Base-by-base conservation (phyloP, 2,329 filamentous ascomycete genomes). In the Fusarium neocosmosporiellum region DNA sequence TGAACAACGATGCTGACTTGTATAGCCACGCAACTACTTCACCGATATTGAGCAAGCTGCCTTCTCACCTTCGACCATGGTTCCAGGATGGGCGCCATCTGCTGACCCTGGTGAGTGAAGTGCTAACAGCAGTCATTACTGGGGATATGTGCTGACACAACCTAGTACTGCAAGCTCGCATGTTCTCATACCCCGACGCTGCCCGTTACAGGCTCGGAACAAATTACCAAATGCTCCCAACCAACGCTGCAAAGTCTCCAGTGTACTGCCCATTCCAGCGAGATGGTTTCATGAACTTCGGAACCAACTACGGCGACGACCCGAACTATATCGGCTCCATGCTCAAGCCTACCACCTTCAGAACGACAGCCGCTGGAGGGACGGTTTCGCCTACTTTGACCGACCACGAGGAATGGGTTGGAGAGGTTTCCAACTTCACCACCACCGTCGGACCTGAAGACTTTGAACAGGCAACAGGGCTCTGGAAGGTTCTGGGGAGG, bases 11-110 rank as follows among this genome's bases (percentile, higher is more conserved):
- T 37, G 2, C 29, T 46, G n/a, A 59, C 16, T 34, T 34, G 4
- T 6, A 20, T 33, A 60, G 58, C 62, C 62, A 3, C 80, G 87
- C 69, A 92, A 92, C 81, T 92, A 91, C 64, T 75, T 75, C 76
- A 85, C 87, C 63, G 91, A 94, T 76, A 88, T 92, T 60, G 91
- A 93, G 79, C 90, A 93, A 81, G 88, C 88, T 0, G 88, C 89
- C 2, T 93, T 93, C 77, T 90, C 88, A 0, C 91, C 91, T 0
- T 89, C 87, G 0, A 89, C 88, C 69, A 84, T 93, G 80, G 89
- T 92, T 0, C 90, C 90, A 0, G 91, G 91, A 10, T 85, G 91
- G 63, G 89, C 87, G 66, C 86, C 89, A 2, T 89, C 88, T 0
- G 88, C 88, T 27, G 91, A 93, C 78, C 88, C 89, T 1, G 29